Evolutionary conservation across 768 basidiomycete genomes (phyloP).

Genomic region (Mycena vulgaris): DNA sequence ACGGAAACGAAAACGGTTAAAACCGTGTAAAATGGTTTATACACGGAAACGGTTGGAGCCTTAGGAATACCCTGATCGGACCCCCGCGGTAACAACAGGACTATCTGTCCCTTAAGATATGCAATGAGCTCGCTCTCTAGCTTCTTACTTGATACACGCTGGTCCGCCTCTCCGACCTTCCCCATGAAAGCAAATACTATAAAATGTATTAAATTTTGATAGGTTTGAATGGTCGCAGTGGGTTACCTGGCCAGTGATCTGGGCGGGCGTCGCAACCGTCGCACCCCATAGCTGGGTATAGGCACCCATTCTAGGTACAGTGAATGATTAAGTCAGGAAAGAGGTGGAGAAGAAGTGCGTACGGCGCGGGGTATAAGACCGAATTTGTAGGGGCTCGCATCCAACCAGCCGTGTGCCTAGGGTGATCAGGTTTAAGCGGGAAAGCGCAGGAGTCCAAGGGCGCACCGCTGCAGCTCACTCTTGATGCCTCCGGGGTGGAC

Average conservation of each 20-base stretch:
- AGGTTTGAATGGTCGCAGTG: too few relatives aligned
- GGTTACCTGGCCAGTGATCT: neutral
- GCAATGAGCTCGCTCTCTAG: neutral
- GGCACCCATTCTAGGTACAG: neutral
- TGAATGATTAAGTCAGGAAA: neutral
- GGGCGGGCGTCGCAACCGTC: neutral
- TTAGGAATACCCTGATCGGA: too few relatives aligned
- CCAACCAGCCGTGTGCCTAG: neutral
- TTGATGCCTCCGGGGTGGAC: neutral
- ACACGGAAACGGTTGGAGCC: too few relatives aligned
- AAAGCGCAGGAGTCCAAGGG: too few relatives aligned
- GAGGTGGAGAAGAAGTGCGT: neutral
- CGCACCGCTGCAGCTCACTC: neutral
- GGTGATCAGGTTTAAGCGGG: neutral
- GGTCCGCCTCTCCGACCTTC: neutral
- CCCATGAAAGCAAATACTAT: neutral
- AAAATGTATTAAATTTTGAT: neutral
- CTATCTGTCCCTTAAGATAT: neutral
- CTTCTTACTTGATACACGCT: neutral
- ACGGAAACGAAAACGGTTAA: too few relatives aligned
- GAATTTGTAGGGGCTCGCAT: neutral
- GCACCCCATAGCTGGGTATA: neutral
- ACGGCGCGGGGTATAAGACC: neutral
- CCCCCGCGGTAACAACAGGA: too few relatives aligned
- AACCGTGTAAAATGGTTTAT: too few relatives aligned